These are phyloP conservation scores for Heritiera fomes DNA, from an alignment of 345 rosid genomes.

Conservation along the genomic window DNA sequence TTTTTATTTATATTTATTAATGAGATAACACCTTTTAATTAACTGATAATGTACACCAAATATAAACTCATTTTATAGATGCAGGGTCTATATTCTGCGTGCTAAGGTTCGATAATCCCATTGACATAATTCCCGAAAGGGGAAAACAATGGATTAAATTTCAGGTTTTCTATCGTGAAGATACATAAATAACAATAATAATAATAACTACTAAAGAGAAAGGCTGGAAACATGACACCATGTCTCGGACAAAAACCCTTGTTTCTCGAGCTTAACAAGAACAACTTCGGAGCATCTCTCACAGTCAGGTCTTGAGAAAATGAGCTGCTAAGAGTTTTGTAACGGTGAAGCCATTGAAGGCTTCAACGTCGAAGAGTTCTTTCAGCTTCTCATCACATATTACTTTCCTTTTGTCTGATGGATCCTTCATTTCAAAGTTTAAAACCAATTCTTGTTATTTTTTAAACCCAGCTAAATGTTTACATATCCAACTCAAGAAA, in stretches of 20 bases:
- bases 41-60: too few relatives aligned
- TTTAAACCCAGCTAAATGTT: neutral
- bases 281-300: conserved; percentile 18
- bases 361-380: conserved; percentile 50
- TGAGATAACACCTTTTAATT: too few relatives aligned
- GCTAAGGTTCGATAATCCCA: neutral
- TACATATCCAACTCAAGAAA: neutral
- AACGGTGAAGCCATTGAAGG: conserved; percentile 52
- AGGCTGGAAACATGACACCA: neutral
- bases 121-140: neutral
- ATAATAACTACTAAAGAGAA: neutral
- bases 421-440: conserved; percentile 40
- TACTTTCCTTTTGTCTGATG: conserved; percentile 51
- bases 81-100: neutral
- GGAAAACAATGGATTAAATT: conserved; percentile 21
- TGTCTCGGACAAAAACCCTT: conserved; percentile 25
- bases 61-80: neutral
- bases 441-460: conserved; percentile 12
- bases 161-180: neutral
- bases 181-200: neutral
- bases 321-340: conserved; percentile 43
- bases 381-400: conserved; percentile 53
- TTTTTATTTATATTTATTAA: too few relatives aligned
- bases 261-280: neutral
- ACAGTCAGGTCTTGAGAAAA: conserved; percentile 44